phyloP scores from a whole-genome alignment of 331 rosid species.

The Dryas integrifolia region DNA sequence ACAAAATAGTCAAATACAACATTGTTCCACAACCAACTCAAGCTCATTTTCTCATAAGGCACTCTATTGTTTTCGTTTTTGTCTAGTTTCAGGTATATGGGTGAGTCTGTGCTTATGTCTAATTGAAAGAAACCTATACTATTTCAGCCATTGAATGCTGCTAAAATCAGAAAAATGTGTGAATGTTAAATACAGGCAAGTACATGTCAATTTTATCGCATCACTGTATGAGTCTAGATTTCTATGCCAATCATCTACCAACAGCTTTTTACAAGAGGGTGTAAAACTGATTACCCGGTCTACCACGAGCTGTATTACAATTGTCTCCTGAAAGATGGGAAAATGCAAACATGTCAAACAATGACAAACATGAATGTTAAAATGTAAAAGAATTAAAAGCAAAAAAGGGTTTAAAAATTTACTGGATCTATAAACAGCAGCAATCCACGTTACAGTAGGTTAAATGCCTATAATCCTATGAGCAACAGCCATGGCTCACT shows the following conservation, averaged over 20 bases:
- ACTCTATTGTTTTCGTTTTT: background rate
- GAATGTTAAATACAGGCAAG: constrained; percentile 12
- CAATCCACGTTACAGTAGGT: constrained; percentile 12
- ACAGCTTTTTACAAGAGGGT: constrained; percentile 19
- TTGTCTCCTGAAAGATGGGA: constrained; percentile 9
- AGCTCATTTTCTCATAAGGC: background rate
- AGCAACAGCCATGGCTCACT: constrained; percentile 59
- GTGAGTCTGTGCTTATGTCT: too few relatives aligned
- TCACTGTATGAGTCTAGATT: constrained; percentile 10
- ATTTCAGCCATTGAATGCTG: constrained; percentile 8
- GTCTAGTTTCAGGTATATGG: background rate
- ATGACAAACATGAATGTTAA: constrained; percentile 1
- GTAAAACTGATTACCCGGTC: constrained; percentile 2
- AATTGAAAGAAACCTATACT: background rate
- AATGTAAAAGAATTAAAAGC: background rate
- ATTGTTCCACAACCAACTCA: background rate
- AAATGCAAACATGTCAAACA: constrained; percentile 15
- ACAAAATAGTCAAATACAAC: background rate
- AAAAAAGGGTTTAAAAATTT: constrained; percentile 15
- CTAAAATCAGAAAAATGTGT: constrained; percentile 20
- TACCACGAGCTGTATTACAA: constrained; percentile 1
- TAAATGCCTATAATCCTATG: constrained; percentile 25
- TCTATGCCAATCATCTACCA: constrained; percentile 13
- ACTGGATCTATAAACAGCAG: constrained; percentile 32
- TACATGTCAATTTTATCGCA: constrained; percentile 17